Evolutionary conservation across 192 early-diverging fungal genomes (phyloP).

Genomic region (Chytriomyces sp.): DNA sequence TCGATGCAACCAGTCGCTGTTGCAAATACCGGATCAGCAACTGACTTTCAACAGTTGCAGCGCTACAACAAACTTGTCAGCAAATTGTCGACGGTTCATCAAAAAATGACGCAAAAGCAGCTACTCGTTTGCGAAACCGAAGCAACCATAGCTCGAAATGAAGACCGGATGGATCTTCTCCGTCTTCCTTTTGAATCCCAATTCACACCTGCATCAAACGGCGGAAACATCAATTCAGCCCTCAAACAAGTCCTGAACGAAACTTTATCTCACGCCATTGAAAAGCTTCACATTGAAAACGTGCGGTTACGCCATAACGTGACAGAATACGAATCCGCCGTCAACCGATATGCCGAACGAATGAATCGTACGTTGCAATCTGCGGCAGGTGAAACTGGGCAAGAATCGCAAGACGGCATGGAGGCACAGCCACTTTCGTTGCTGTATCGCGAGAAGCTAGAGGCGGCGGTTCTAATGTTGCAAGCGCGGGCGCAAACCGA

Average conservation of each 20-base stretch:
- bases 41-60: constrained; percentile 6
- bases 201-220: neutral
- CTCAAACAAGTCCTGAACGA: neutral
- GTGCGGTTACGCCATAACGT: constrained; percentile 43
- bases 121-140: constrained; percentile 4
- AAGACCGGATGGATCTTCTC: constrained; percentile 13
- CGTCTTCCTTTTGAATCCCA: neutral
- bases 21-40: neutral
- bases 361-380: neutral
- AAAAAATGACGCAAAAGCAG: constrained; percentile 33
- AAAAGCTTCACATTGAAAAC: constrained; percentile 31
- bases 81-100: neutral
- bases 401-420: neutral
- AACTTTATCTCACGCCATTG: constrained; percentile 4
- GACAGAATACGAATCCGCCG: constrained; percentile 26
- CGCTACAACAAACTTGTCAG: neutral
- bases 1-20: neutral
- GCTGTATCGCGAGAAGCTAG: constrained; percentile 16
- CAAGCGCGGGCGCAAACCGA: neutral
- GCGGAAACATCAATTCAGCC: neutral
- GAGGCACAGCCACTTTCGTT: neutral
- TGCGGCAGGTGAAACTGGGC: neutral
- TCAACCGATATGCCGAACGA: constrained; percentile 12
- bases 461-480: constrained; percentile 12
- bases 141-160: constrained; percentile 29